A percentile compares a stretch with the other conserved stretches of the same genome.
phyloP scores from a whole-genome alignment of 306 rosid genomes.

The Citrullus amarus region DNA sequence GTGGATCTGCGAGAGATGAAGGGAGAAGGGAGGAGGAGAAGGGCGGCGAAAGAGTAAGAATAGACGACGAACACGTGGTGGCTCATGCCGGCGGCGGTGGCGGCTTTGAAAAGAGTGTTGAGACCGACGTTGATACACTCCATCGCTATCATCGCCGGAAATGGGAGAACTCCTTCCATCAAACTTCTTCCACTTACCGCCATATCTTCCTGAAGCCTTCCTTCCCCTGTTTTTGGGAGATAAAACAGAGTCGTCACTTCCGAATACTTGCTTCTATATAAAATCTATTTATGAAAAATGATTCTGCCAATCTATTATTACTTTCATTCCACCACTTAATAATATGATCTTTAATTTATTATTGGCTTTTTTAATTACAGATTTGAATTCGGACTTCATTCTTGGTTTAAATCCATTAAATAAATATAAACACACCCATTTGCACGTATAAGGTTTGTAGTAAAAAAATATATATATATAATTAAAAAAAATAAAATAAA shows the following conservation, averaged over 20 bases:
- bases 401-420: background rate
- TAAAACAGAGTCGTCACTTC: background rate
- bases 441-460: no score
- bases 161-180: constrained; percentile 39
- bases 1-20: constrained; percentile 51
- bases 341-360: no score
- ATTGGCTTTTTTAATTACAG: no score
- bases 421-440: background rate
- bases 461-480: no score
- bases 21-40: constrained; percentile 50
- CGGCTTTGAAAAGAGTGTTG: constrained; percentile 78
- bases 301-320: no score
- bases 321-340: no score
- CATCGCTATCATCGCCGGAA: constrained; percentile 46
- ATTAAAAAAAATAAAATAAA: no score
- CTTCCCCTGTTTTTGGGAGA: background rate
- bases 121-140: constrained; percentile 59
- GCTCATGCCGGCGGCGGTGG: constrained; percentile 62
- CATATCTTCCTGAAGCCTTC: constrained; percentile 12
- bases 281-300: no score
- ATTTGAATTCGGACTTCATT: background rate
- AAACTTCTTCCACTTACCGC: constrained; percentile 15
- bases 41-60: constrained; percentile 53
- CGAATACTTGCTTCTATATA: background rate
- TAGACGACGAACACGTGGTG: constrained; percentile 65